Evolutionary conservation across 2,329 filamentous ascomycete genomes (phyloP), one percentile per base, ranked within the genome.

Genomic region (Pseudogymnoascus sp.): DNA sequence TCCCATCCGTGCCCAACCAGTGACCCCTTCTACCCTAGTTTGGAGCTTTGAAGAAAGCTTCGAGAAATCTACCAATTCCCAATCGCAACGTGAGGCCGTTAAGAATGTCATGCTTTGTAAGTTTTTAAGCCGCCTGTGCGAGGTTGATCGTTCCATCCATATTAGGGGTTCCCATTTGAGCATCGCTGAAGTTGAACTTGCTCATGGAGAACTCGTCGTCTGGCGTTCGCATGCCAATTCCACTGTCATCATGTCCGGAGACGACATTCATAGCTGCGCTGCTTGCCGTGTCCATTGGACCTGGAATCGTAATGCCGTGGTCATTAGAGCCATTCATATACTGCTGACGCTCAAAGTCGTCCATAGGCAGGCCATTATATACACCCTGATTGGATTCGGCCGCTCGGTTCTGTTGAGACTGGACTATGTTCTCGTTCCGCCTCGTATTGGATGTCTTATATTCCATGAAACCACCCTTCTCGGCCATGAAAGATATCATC

Each of bases 401-500:
- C 21, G 66, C 67, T 65, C 68, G 68, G 60, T 66, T 69, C 39
- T 54, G 63, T 10, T 65, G 60, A 21, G 60, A 61, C 21, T 60
- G 23, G n/a, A 41, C 16, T 13, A 16, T 34, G 31, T 34, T 61
- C 14, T 31, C 45, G 16, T 63, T 60, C n/a, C 45, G 34, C 36
- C 36, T 41, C 6, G 72, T 71, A 68, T 77, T 81, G 61, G 76
- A 76, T 2, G 73, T 73, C 68, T 79, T 83, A 65, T 82, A 82
- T 68, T 82, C 81, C 79, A 97, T 87, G 73, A 97, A 97, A 0
- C 93, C 93, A 61, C 93, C 93, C 70, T 93, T 88, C 71, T 96
- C 92, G 0, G 91, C 92, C 69, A 96, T 81, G 83, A 96, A 97
- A 64, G 89, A 83, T 61, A 92, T 86, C 90, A 96, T 96, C 77